Base-by-base conservation (phyloP, 139 green algal species). In the Mesotaenium endlicherianum region DNA sequence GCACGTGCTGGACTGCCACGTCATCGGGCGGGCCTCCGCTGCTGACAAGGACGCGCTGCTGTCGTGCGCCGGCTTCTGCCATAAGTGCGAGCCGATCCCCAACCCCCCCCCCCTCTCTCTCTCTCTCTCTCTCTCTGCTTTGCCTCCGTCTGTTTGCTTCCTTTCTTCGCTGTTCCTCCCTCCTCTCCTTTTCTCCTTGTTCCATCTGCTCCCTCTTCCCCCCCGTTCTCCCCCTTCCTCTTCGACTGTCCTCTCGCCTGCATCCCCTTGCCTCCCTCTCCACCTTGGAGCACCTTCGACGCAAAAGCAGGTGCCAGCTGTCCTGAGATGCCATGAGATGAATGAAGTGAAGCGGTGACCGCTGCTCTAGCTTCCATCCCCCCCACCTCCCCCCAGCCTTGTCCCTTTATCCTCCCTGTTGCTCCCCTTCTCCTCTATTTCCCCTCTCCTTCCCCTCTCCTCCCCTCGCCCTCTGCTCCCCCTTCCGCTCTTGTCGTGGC, bases 11-110 rank as follows among this genome's bases (percentile, higher is more conserved):
- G 82, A 83, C 26, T 88, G 82, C 75, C 5, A 39, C 43, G n/a
- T 69, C n/a, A 67, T 76, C 41, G 43, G 43, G 3, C 31, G 31
- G 3, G 82, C 53, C 31, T 40, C 4, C 2, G 50, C n/a, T 2
- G 72, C 11, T 3, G 75, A 85, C 43, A 38, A 40, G 30, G 1
- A 77, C 20, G 6, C n/a, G 45, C 77, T 88, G 40, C 38, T 84
- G 2, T 88, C 75, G 14, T 88, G 82, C 59, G 45, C 39, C 0
- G 75, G 70, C 2, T n/a, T 36, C 14, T 88, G 82, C 60, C 49
- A 85, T 47, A 86, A 69, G 80, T 76, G 42, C 26, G 71, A 64
- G 26, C 50, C 26, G 50, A 20, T 74, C 20, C 50, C 20, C n/a
- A n/a, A n/a, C n/a, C n/a, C n/a, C n/a, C n/a, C n/a, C n/a, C n/a